These are phyloP conservation scores for Boletus pseudopeckii DNA, from an alignment of 768 basidiomycete genomes.

Conservation along the genomic window DNA sequence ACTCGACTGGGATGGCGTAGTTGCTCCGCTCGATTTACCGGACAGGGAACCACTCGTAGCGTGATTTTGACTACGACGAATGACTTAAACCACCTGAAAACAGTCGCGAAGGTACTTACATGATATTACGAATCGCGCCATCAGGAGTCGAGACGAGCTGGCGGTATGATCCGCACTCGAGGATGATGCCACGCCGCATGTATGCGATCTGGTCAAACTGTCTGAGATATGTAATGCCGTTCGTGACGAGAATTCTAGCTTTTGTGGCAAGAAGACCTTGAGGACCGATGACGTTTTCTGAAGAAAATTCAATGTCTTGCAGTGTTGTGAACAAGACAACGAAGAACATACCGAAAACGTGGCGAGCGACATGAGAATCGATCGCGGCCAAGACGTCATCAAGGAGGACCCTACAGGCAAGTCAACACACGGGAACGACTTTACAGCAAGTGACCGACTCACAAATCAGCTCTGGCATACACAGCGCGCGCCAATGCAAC, in stretches of 20 bases:
- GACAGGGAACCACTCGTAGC: conserved; percentile 44
- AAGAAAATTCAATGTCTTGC: neutral
- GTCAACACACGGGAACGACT: neutral
- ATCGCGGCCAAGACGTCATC: conserved; percentile 90
- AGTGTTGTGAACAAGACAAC: neutral
- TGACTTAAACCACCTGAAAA: too few relatives aligned
- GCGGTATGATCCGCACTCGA: conserved; percentile 69
- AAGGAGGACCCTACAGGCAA: conserved; percentile 54
- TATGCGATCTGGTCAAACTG: conserved; percentile 74
- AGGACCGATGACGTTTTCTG: conserved; percentile 85
- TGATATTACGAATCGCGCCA: conserved; percentile 68
- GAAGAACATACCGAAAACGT: conserved; percentile 62
- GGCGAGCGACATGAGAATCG: conserved; percentile 81
- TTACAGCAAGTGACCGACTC: conserved; percentile 17
- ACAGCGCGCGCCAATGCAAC: conserved; percentile 84
- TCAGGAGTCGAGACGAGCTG: conserved; percentile 56
- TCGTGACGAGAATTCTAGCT: conserved; percentile 83
- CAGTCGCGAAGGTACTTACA: conserved; percentile 47
- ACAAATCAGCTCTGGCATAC: conserved; percentile 90
- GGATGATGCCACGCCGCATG: conserved; percentile 79
- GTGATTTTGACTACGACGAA: conserved; percentile 40
- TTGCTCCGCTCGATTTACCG: conserved; percentile 35
- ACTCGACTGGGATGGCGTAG: conserved; percentile 48
- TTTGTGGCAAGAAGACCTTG: conserved; percentile 78
- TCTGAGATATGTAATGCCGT: conserved; percentile 78